Percentiles rank a stretch among this genome's conserved stretches.
phyloP scores from a whole-genome alignment of 352 stramenopile species.

The Blastocystis sp. region DNA sequence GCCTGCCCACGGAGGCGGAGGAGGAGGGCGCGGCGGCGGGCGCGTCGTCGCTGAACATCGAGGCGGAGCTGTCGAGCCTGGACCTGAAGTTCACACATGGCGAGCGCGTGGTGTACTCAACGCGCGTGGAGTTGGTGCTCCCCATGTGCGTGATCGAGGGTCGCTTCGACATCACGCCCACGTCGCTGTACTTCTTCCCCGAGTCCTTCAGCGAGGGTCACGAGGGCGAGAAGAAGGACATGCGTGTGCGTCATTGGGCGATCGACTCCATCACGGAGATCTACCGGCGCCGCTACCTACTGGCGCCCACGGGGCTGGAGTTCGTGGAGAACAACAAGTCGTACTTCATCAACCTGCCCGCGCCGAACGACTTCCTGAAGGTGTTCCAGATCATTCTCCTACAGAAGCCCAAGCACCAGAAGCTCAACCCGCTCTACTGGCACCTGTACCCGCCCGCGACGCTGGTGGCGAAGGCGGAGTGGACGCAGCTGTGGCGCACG shows the following conservation, averaged over 20 bases:
- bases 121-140: slow-evolving; percentile 57
- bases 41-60: slow-evolving; percentile 32
- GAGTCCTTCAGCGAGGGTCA: slow-evolving; percentile 59
- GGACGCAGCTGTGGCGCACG: slow-evolving; percentile 77
- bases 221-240: slow-evolving; percentile 60
- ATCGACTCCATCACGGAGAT: slow-evolving; percentile 63
- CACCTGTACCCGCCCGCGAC: slow-evolving; percentile 48
- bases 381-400: slow-evolving; percentile 61
- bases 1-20: slow-evolving; percentile 31
- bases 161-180: slow-evolving; percentile 52
- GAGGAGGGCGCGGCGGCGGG: background rate
- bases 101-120: slow-evolving; percentile 62
- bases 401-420: slow-evolving; percentile 41
- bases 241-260: slow-evolving; percentile 52
- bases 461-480: slow-evolving; percentile 64
- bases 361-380: slow-evolving; percentile 38
- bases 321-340: slow-evolving; percentile 51
- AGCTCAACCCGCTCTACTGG: slow-evolving; percentile 33
- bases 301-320: slow-evolving; percentile 57
- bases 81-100: slow-evolving; percentile 66
- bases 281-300: slow-evolving; percentile 61
- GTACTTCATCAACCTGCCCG: slow-evolving; percentile 66
- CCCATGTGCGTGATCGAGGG: slow-evolving; percentile 69
- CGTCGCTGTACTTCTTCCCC: slow-evolving; percentile 57
- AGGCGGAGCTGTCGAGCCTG: slow-evolving; percentile 54